These are phyloP conservation scores for Citrus glauca DNA, from an alignment of 345 rosid genomes.

Conservation along the genomic window DNA sequence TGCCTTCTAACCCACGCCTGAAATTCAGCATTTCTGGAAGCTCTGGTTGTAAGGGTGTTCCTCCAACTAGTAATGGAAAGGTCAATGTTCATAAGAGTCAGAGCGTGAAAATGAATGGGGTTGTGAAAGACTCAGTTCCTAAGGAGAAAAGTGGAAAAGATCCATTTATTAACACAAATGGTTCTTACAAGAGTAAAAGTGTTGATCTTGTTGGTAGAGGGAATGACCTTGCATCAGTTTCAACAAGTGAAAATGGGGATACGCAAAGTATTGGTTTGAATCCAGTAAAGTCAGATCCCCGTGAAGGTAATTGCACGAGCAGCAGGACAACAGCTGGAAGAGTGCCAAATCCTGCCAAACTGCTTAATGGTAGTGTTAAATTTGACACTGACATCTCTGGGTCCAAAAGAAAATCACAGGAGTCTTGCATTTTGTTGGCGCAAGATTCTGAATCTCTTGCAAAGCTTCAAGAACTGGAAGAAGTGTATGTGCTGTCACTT, in stretches of 20 bases:
- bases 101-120: constrained; percentile 36
- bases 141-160: constrained; percentile 43
- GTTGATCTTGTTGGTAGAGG: constrained; percentile 32
- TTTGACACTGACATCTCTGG: constrained; percentile 25
- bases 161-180: constrained; percentile 23
- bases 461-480: constrained; percentile 63
- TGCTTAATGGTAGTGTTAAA: constrained; percentile 29
- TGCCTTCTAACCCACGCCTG: constrained; percentile 41
- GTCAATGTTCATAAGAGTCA: constrained; percentile 38
- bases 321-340: constrained; percentile 16
- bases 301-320: constrained; percentile 31
- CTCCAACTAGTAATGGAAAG: constrained; percentile 44
- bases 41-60: constrained; percentile 43
- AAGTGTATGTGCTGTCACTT: constrained; percentile 49
- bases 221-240: constrained; percentile 11
- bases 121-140: constrained; percentile 20
- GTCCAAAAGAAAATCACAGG: constrained; percentile 43
- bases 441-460: constrained; percentile 54
- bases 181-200: constrained; percentile 31
- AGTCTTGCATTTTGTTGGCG: constrained; percentile 53
- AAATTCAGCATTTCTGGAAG: constrained; percentile 61
- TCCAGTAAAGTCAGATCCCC: constrained; percentile 29
- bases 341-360: constrained; percentile 27
- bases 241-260: constrained; percentile 32
- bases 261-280: constrained; percentile 12